A percentile compares a stretch with the other conserved stretches of the same genome.
phyloP scores from a whole-genome alignment of 257 asterid species.

The Nicotiana otophora region DNA sequence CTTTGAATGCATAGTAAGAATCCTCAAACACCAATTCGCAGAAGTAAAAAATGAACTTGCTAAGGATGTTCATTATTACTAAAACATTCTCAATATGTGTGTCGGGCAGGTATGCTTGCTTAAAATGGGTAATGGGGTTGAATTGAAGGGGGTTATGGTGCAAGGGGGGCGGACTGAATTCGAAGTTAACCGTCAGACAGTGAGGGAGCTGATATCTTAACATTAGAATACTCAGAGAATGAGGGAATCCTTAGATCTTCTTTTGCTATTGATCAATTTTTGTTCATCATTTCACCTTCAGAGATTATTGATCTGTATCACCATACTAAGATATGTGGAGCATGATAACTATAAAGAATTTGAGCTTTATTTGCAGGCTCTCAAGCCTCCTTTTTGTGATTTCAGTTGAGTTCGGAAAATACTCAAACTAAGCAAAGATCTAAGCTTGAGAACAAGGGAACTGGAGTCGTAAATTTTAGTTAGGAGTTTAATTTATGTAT shows the following conservation, averaged over 20 bases:
- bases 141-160: background rate
- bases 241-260: background rate
- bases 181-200: background rate
- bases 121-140: background rate
- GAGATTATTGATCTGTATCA: background rate
- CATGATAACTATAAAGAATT: background rate
- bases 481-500: background rate
- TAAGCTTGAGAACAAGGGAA: background rate
- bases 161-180: too few relatives aligned
- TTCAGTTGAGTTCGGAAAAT: background rate
- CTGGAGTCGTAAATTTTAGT: background rate
- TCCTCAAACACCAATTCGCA: too few relatives aligned
- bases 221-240: background rate
- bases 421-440: background rate
- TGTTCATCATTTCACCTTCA: background rate
- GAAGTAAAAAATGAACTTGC: too few relatives aligned
- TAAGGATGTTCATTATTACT: too few relatives aligned
- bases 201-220: background rate
- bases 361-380: background rate
- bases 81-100: too few relatives aligned
- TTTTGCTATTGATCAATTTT: background rate
- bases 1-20: too few relatives aligned
- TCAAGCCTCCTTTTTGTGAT: background rate
- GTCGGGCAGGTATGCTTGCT: background rate
- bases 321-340: background rate